A percentile compares a stretch with the other conserved stretches of the same genome.
Conservation (phyloP, 2,329 filamentous ascomycete species). For the Fusarium goolgardi region DNA sequence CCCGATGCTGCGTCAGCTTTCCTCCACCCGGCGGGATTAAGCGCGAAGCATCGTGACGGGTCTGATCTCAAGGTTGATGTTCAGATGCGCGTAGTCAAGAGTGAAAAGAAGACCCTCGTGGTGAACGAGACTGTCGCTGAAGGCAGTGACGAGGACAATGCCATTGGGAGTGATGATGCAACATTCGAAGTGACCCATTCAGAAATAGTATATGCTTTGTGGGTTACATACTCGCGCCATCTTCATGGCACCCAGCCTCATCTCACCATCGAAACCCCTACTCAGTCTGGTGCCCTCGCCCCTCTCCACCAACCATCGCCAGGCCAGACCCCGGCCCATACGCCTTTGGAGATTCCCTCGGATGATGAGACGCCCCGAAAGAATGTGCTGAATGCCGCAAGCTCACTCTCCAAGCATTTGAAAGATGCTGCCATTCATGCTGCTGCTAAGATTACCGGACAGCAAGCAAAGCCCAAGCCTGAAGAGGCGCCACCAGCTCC, state of each 20-base stretch:
- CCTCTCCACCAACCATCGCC: slow-evolving; percentile 84
- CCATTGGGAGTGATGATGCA: slow-evolving; percentile 53
- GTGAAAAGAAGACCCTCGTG: slow-evolving; percentile 74
- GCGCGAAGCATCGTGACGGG: slow-evolving; percentile 89
- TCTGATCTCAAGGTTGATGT: slow-evolving; percentile 93
- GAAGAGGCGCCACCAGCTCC: slow-evolving; percentile 51
- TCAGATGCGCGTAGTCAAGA: slow-evolving; percentile 96
- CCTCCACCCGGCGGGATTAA: slow-evolving; percentile 83
- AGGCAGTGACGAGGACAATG: slow-evolving; percentile 65
- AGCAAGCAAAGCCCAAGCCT: slow-evolving; percentile 50
- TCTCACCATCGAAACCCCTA: slow-evolving; percentile 70
- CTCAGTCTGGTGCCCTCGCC: slow-evolving; percentile 73
- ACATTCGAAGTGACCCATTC: slow-evolving; percentile 65
- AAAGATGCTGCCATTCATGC: slow-evolving; percentile 68
- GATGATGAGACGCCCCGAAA: slow-evolving; percentile 61
- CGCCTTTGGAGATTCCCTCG: slow-evolving; percentile 67
- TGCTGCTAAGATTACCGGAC: slow-evolving; percentile 64
- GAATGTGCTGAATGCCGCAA: slow-evolving; percentile 56
- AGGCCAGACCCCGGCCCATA: slow-evolving; percentile 72
- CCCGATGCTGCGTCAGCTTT: slow-evolving; percentile 83
- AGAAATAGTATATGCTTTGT: slow-evolving; percentile 92
- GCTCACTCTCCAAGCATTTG: slow-evolving; percentile 66
- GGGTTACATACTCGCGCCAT: slow-evolving; percentile 96
- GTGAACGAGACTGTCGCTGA: slow-evolving; percentile 75
- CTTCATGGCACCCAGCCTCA: slow-evolving; percentile 78